Evolutionary conservation across 2,329 filamentous ascomycete species (phyloP).

Genomic region (Fusarium ramigenum): DNA sequence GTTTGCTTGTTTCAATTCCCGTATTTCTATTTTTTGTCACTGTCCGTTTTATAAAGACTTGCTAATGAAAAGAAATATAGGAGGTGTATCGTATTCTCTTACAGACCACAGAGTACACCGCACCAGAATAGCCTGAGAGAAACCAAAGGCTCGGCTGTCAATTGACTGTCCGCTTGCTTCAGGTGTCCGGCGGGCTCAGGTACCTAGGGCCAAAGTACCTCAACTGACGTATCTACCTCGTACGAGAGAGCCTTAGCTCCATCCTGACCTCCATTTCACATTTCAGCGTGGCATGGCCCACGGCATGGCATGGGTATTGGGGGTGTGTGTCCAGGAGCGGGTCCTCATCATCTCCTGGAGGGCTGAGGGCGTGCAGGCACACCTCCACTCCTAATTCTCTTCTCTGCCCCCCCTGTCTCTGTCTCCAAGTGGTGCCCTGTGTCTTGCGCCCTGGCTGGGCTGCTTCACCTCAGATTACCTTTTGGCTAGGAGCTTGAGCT

Average conservation of each 20-base stretch:
- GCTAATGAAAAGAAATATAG: not conserved
- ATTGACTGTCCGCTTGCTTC: conserved; percentile 28
- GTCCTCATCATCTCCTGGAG: conserved; percentile 29
- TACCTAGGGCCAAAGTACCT: conserved; percentile 40
- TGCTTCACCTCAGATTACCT: conserved; percentile 48
- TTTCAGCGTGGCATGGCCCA: conserved; percentile 23
- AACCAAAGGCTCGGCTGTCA: conserved; percentile 1
- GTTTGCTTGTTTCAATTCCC: conserved; percentile 42
- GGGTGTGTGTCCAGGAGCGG: conserved; percentile 15
- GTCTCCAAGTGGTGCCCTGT: conserved; percentile 39
- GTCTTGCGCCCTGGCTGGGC: conserved; percentile 42
- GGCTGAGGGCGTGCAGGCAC: conserved; percentile 17
- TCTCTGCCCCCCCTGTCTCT: conserved; percentile 29
- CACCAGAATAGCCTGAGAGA: conserved; percentile 15
- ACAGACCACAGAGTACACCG: conserved; percentile 2
- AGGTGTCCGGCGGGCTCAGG: conserved; percentile 19
- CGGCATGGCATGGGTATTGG: not conserved
- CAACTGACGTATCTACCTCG: conserved; percentile 44
- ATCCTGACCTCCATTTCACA: conserved; percentile 36
- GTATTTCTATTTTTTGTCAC: conserved; percentile 33
- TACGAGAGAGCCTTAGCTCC: conserved; percentile 31
- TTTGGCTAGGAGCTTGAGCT: conserved; percentile 39
- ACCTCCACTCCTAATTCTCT: conserved; percentile 2
- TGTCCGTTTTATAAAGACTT: conserved; percentile 4
- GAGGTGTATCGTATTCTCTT: conserved; percentile 21